Evolutionary conservation across 2,329 filamentous ascomycete genomes (phyloP).

Genomic region (Ophiocordyceps camponoti-rufipedis): DNA sequence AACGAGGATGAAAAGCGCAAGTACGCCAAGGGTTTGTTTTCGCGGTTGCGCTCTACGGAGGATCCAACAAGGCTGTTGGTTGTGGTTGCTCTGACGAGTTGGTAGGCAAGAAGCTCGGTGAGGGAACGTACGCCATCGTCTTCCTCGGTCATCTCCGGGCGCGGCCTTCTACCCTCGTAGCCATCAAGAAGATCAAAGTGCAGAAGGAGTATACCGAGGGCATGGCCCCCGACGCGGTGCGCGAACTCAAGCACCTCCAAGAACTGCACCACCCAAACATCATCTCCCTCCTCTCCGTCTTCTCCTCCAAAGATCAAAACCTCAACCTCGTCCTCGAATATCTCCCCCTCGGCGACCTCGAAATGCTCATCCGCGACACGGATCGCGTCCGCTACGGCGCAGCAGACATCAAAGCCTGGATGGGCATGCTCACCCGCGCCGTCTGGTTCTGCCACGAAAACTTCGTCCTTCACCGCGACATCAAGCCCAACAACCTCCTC

Average conservation of each 20-base stretch:
- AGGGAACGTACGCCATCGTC: constrained; percentile 93
- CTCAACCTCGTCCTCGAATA: constrained; percentile 91
- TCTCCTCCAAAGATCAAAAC: constrained; percentile 91
- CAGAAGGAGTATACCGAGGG: constrained; percentile 78
- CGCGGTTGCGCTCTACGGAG: background rate
- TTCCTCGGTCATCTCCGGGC: constrained; percentile 67
- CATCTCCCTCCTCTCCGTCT: constrained; percentile 80
- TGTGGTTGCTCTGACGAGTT: no score
- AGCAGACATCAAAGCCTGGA: constrained; percentile 94
- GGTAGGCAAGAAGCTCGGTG: constrained; percentile 72
- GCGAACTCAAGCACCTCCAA: constrained; percentile 88
- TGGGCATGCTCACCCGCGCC: constrained; percentile 86
- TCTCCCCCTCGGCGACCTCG: constrained; percentile 81
- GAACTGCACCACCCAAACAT: constrained; percentile 93
- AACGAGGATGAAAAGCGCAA: constrained; percentile 71
- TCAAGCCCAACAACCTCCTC: constrained; percentile 96
- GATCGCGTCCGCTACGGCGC: constrained; percentile 62
- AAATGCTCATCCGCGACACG: constrained; percentile 81
- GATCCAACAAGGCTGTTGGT: no score
- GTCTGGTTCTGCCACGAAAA: constrained; percentile 97
- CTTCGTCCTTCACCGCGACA: constrained; percentile 86
- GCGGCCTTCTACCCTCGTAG: constrained; percentile 59
- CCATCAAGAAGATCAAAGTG: constrained; percentile 86
- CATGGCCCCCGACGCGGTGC: constrained; percentile 83
- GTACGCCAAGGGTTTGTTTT: constrained; percentile 60